These are phyloP conservation scores for Xylaria sp. DNA, from an alignment of 495 filamentous ascomycete genomes.

Conservation along the genomic window DNA sequence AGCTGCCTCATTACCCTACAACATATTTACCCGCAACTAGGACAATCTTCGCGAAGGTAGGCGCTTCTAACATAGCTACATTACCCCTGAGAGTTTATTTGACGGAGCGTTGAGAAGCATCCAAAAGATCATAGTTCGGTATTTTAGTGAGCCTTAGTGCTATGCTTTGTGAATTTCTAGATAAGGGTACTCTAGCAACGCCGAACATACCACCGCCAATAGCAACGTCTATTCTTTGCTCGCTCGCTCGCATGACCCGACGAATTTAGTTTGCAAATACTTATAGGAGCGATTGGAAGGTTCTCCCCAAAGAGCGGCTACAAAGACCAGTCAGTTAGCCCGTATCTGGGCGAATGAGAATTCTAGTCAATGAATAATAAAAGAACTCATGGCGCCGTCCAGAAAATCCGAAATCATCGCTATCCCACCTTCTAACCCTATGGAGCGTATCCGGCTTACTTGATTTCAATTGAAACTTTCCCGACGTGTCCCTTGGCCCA, in stretches of 20 bases:
- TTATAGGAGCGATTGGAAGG: conserved; percentile 3
- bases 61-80: too few species aligned
- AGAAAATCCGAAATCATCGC: not conserved
- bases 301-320: not conserved
- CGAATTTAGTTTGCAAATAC: not conserved
- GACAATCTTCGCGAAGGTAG: too few species aligned
- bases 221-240: not conserved
- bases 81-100: not conserved
- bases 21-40: too few species aligned
- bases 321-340: not conserved
- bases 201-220: not conserved
- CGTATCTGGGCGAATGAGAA: conserved; percentile 1
- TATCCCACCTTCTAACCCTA: not conserved
- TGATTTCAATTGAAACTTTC: conserved; percentile 73
- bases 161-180: not conserved
- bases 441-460: conserved; percentile 41
- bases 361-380: not conserved
- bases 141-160: not conserved
- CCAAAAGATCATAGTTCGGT: not conserved
- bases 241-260: not conserved
- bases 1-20: too few species aligned
- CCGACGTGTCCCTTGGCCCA: conserved; percentile 80
- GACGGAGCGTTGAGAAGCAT: not conserved
- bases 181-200: not conserved
- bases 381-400: not conserved